These are phyloP conservation scores for Mortierella hygrophila DNA, from an alignment of 192 early-diverging fungal genomes.

Conservation along the genomic window DNA sequence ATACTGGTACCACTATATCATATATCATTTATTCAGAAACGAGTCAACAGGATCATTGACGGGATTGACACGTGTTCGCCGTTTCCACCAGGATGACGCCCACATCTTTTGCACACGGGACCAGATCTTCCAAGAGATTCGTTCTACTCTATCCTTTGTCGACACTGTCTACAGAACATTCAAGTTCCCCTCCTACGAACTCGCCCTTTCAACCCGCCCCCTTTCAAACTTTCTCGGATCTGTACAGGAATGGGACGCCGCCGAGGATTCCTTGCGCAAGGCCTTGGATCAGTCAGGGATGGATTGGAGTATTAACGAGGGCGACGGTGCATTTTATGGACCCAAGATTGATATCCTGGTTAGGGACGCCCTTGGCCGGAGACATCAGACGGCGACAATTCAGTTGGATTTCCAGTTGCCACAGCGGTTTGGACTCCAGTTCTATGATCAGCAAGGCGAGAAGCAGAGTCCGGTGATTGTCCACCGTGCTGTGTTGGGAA, in stretches of 20 bases:
- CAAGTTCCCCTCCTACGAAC: slow-evolving; percentile 81
- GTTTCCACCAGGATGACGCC: slow-evolving; percentile 98
- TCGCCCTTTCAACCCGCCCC: slow-evolving; percentile 88
- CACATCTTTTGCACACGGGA: slow-evolving; percentile 93
- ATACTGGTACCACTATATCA: not conserved
- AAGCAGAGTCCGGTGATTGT: slow-evolving; percentile 89
- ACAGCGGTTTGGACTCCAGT: slow-evolving; percentile 83
- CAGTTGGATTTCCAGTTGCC: slow-evolving; percentile 98
- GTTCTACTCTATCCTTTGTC: slow-evolving; percentile 80
- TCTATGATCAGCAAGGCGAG: slow-evolving; percentile 74
- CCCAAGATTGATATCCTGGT: slow-evolving; percentile 96
- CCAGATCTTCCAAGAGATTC: slow-evolving; percentile 88
- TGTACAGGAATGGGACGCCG: slow-evolving; percentile 80
- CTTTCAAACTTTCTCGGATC: slow-evolving; percentile 79
- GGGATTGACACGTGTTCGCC: slow-evolving; percentile 91
- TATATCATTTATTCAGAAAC: slow-evolving; percentile 68
- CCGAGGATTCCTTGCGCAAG: slow-evolving; percentile 78
- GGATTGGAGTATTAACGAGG: slow-evolving; percentile 79
- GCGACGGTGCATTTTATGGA: slow-evolving; percentile 97
- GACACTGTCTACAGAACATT: slow-evolving; percentile 84
- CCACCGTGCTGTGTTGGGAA: slow-evolving; percentile 93
- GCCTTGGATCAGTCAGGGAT: slow-evolving; percentile 74
- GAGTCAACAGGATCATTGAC: slow-evolving; percentile 91
- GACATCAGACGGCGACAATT: slow-evolving; percentile 95
- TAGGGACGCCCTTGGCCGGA: slow-evolving; percentile 81